Conservation (phyloP, 108 stramenopile species). For the Cyclotella kingstonii region DNA sequence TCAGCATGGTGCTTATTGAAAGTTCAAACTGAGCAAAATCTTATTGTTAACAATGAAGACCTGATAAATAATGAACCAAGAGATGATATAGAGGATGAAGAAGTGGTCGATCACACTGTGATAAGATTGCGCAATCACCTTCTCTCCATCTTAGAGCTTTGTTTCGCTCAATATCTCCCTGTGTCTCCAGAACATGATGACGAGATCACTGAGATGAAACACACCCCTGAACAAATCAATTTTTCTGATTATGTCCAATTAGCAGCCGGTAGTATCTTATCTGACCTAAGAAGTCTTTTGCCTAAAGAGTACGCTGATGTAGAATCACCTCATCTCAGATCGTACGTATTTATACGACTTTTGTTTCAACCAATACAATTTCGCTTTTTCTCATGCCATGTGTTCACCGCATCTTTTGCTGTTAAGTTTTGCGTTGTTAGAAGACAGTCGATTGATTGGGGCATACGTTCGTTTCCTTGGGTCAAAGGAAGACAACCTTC, state of each 20-base stretch:
- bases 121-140: constrained; percentile 59
- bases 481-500: constrained; percentile 48
- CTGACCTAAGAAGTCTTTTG: constrained; percentile 70
- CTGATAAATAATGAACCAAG: constrained; percentile 17
- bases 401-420: neutral
- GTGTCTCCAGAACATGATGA: constrained; percentile 36
- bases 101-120: constrained; percentile 46
- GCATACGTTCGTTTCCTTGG: constrained; percentile 65
- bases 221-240: constrained; percentile 53
- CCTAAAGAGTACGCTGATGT: constrained; percentile 63
- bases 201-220: constrained; percentile 36
- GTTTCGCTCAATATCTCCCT: constrained; percentile 65
- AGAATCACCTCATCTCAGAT: constrained; percentile 51
- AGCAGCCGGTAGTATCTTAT: constrained; percentile 47
- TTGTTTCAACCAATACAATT: neutral
- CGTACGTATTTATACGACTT: neutral
- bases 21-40: constrained; percentile 27
- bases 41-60: constrained; percentile 34
- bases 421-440: constrained; percentile 44
- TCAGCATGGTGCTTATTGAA: constrained; percentile 32
- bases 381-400: neutral
- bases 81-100: constrained; percentile 45
- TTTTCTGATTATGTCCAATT: constrained; percentile 60
- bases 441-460: constrained; percentile 63
- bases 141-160: constrained; percentile 55